Percentiles rank a stretch among this genome's conserved stretches.
Conservation (phyloP, 2,329 filamentous ascomycete genomes). For the Phaeosphaeriaceae sp. region DNA sequence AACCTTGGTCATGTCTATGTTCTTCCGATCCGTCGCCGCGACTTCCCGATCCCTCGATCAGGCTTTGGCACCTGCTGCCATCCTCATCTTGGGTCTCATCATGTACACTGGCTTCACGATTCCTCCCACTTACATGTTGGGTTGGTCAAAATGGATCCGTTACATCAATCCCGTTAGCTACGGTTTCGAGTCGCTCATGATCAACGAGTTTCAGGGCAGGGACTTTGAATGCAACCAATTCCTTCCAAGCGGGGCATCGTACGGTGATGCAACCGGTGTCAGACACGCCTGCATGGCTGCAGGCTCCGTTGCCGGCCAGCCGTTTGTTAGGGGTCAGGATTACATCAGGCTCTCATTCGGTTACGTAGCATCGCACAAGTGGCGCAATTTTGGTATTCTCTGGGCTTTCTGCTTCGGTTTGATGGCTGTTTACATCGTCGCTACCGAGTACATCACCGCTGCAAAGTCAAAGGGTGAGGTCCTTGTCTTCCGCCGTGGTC, state of each 20-base stretch:
- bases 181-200: conserved; percentile 79
- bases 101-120: conserved; percentile 71
- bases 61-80: conserved; percentile 62
- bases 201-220: conserved; percentile 78
- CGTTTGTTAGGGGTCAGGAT: conserved; percentile 48
- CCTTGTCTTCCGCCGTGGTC: conserved; percentile 56
- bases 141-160: conserved; percentile 83
- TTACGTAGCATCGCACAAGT: conserved; percentile 50
- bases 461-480: conserved; percentile 61
- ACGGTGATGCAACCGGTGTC: conserved; percentile 41
- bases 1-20: conserved; percentile 81
- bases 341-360: conserved; percentile 45
- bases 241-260: conserved; percentile 52
- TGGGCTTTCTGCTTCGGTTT: conserved; percentile 54
- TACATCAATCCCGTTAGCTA: conserved; percentile 82
- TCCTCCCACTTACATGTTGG: conserved; percentile 69
- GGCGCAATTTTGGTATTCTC: conserved; percentile 57
- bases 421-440: conserved; percentile 51
- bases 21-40: conserved; percentile 83
- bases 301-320: conserved; percentile 49
- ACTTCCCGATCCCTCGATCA: conserved; percentile 70
- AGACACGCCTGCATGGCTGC: conserved; percentile 51
- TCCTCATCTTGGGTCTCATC: conserved; percentile 69
- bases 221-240: conserved; percentile 60
- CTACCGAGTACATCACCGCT: conserved; percentile 55